Conservation (phyloP, 345 rosid genomes). For the Acer negundo region DNA sequence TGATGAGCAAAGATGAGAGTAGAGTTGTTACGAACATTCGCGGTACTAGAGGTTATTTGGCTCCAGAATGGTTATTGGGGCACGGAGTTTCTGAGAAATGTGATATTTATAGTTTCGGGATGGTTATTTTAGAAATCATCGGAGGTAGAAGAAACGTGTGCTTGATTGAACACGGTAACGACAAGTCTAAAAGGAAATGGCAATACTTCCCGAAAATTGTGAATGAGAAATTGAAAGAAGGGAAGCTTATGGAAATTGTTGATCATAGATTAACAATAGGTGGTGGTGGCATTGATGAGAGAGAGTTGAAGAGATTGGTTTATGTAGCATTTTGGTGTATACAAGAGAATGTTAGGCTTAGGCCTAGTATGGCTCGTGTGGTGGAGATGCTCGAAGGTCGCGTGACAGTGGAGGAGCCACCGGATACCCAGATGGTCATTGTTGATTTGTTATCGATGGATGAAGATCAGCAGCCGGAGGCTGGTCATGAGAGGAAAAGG, state of each 20-base stretch:
- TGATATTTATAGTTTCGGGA: constrained; percentile 73
- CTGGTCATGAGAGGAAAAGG: constrained; percentile 2
- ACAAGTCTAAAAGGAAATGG: constrained; percentile 43
- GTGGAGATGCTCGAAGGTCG: constrained; percentile 88
- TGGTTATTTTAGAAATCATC: constrained; percentile 71
- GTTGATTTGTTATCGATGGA: constrained; percentile 64
- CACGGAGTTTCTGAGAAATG: constrained; percentile 66
- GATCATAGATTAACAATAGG: constrained; percentile 50
- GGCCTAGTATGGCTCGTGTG: constrained; percentile 72
- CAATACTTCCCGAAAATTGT: constrained; percentile 75
- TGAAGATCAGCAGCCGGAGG: constrained; percentile 28
- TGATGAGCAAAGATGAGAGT: constrained; percentile 63
- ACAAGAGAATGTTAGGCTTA: constrained; percentile 61
- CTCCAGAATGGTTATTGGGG: constrained; percentile 75
- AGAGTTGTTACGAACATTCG: constrained; percentile 56
- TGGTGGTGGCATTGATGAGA: constrained; percentile 56
- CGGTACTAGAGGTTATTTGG: constrained; percentile 71
- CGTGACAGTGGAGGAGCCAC: constrained; percentile 61
- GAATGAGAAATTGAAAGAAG: constrained; percentile 57
- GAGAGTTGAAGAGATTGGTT: constrained; percentile 52
- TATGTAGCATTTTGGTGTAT: constrained; percentile 84
- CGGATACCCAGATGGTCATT: constrained; percentile 62
- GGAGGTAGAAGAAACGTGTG: constrained; percentile 63
- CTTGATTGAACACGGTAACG: constrained; percentile 39
- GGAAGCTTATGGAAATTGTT: constrained; percentile 67